A percentile compares a stretch with the other conserved stretches of the same genome.
Evolutionary conservation across 2,329 filamentous ascomycete genomes (phyloP).

Genomic region (Dichotomopilus funicola): DNA sequence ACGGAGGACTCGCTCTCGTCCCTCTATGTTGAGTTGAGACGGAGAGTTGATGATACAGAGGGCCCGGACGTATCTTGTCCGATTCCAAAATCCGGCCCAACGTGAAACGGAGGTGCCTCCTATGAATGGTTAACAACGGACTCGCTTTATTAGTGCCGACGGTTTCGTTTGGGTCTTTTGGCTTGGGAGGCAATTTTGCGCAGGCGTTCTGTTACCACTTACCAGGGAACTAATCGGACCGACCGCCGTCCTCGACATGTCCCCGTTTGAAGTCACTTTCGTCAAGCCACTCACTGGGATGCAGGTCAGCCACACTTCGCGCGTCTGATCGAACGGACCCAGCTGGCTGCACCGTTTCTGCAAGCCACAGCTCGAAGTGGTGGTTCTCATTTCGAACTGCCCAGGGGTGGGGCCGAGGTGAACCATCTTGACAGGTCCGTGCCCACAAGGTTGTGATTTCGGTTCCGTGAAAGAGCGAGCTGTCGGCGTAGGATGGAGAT

Average conservation of each 20-base stretch:
- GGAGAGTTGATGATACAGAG: too few species aligned
- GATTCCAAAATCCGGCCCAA: too few species aligned
- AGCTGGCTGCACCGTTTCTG: background rate
- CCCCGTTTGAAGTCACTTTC: conserved; percentile 9
- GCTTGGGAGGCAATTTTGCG: too few species aligned
- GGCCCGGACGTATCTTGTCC: too few species aligned
- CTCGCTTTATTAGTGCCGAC: too few species aligned
- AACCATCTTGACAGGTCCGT: background rate
- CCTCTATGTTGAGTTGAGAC: too few species aligned
- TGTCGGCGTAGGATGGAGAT: background rate
- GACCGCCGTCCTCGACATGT: conserved; percentile 14
- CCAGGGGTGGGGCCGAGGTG: background rate
- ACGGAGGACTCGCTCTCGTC: too few species aligned
- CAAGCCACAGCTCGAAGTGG: background rate
- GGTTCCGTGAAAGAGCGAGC: background rate
- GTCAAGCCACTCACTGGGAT: conserved; percentile 3
- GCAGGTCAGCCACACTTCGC: conserved; percentile 12
- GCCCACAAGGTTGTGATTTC: conserved; percentile 1
- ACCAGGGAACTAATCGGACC: conserved; percentile 23
- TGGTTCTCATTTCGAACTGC: background rate
- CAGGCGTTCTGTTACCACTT: too few species aligned
- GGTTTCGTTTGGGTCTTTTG: too few species aligned
- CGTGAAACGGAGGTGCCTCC: too few species aligned
- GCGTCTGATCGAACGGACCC: background rate
- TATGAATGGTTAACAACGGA: too few species aligned